A percentile compares a stretch with the other conserved stretches of the same genome.
Evolutionary conservation across 1,284 basidiomycete species (phyloP).

Genomic region (Malassezia obtusa): DNA sequence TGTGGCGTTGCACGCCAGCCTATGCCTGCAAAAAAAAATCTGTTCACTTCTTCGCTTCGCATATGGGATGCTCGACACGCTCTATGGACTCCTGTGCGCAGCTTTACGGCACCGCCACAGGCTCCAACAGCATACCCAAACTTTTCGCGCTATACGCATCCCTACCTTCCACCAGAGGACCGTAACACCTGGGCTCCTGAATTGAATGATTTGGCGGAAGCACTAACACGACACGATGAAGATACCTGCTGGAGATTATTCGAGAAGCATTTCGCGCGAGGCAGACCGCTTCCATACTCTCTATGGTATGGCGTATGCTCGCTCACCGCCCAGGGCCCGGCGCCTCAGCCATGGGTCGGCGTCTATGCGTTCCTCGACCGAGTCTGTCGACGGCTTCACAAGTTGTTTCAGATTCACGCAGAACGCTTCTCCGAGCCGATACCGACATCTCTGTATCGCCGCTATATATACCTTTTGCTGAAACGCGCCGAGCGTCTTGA

Average conservation of each 20-base stretch:
- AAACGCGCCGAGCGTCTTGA: conserved; percentile 13
- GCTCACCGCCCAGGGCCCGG: conserved; percentile 10
- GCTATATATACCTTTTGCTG: conserved; percentile 12
- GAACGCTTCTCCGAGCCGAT: not conserved
- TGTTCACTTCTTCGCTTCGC: not conserved
- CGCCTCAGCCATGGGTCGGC: not conserved
- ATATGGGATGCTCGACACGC: no score
- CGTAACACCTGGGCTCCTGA: not conserved
- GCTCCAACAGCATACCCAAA: not conserved
- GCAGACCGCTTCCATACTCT: not conserved
- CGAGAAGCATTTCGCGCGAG: not conserved
- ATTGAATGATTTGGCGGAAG: not conserved
- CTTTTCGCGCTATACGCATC: conserved; percentile 9
- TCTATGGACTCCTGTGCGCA: no score
- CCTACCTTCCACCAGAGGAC: conserved; percentile 1
- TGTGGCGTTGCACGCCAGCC: not conserved
- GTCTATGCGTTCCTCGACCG: conserved; percentile 6
- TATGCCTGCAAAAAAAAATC: not conserved
- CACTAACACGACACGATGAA: conserved; percentile 6
- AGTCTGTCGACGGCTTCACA: not conserved
- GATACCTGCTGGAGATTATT: conserved; percentile 1
- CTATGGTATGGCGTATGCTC: conserved; percentile 7
- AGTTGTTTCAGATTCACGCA: not conserved
- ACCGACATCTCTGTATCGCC: not conserved
- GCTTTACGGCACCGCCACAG: no score